phyloP scores from a whole-genome alignment of 495 filamentous ascomycete genomes.

The Lophium mytilinum region DNA sequence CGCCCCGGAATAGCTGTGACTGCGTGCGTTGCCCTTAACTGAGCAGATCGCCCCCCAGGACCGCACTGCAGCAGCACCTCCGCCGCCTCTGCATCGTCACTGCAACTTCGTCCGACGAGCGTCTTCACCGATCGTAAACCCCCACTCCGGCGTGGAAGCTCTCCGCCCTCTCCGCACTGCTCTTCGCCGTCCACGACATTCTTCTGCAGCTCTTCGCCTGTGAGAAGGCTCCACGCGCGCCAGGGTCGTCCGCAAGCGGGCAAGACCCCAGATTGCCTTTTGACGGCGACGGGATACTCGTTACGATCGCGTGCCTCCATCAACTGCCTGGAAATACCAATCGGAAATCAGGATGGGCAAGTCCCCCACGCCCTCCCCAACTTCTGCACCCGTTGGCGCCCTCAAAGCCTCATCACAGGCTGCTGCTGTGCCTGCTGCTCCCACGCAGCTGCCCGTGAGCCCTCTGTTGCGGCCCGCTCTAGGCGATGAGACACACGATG shows the following conservation, averaged over 20 bases:
- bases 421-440: not conserved
- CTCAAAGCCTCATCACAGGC: slow-evolving; percentile 13
- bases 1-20: slow-evolving; percentile 9
- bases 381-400: slow-evolving; percentile 5
- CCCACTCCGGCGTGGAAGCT: not conserved
- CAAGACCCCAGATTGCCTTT: slow-evolving; percentile 11
- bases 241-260: slow-evolving; percentile 16
- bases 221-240: slow-evolving; percentile 12
- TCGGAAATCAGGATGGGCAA: slow-evolving; percentile 16
- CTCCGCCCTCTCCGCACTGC: slow-evolving; percentile 14
- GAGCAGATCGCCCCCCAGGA: not conserved
- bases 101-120: not conserved
- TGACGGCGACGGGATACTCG: slow-evolving; percentile 17
- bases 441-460: slow-evolving; percentile 4
- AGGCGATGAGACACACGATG: slow-evolving; percentile 8
- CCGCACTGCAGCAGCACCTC: too few relatives aligned
- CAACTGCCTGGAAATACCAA: slow-evolving; percentile 14
- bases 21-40: slow-evolving; percentile 1
- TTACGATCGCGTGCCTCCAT: slow-evolving; percentile 22
- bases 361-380: slow-evolving; percentile 20
- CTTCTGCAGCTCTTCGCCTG: slow-evolving; percentile 15
- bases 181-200: slow-evolving; percentile 3
- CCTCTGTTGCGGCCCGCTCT: slow-evolving; percentile 11
- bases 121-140: not conserved
- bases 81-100: too few relatives aligned